Conservation (phyloP, 2,329 filamentous ascomycete genomes). For the Plenodomus biglobosus region DNA sequence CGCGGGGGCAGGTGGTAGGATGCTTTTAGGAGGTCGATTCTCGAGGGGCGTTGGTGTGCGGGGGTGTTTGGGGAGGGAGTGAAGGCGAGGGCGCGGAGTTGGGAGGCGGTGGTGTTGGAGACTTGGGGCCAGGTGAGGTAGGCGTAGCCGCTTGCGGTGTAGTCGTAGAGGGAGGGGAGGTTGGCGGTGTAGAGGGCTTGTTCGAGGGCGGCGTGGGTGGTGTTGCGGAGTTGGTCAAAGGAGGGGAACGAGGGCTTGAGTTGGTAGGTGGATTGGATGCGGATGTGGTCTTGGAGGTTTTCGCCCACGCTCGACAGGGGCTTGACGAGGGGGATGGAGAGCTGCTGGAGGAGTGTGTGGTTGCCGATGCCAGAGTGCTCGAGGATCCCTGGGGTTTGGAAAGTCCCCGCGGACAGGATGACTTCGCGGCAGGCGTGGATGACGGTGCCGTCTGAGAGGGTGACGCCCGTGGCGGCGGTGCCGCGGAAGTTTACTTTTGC, state of each 20-base stretch:
- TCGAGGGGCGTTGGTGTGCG: no score
- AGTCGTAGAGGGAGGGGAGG: conserved; percentile 44
- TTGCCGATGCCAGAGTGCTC: conserved; percentile 32
- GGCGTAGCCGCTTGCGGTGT: conserved; percentile 45
- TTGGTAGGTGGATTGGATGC: conserved; percentile 27
- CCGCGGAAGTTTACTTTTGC: conserved; percentile 44
- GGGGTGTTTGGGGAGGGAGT: no score
- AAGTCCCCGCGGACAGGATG: conserved; percentile 31
- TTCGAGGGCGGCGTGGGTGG: conserved; percentile 44
- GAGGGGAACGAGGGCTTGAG: conserved; percentile 26
- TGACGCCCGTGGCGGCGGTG: conserved; percentile 36
- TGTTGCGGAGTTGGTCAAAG: conserved; percentile 27
- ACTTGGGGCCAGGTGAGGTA: conserved; percentile 50
- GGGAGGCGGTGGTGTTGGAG: conserved; percentile 34
- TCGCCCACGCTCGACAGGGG: conserved; percentile 29
- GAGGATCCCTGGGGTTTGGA: conserved; percentile 29
- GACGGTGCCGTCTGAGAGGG: conserved; percentile 30
- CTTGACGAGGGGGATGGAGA: conserved; percentile 23
- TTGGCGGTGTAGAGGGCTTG: conserved; percentile 42
- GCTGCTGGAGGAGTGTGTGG: conserved; percentile 12
- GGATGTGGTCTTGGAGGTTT: conserved; percentile 40
- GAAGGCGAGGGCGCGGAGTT: conserved; percentile 41
- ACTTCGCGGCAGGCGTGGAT: conserved; percentile 35
- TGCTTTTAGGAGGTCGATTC: conserved; percentile 25
- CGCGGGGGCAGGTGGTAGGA: conserved; percentile 40